These are phyloP conservation scores for Phytopythium mirpurense DNA, from an alignment of 352 stramenopile species.

Conservation along the genomic window DNA sequence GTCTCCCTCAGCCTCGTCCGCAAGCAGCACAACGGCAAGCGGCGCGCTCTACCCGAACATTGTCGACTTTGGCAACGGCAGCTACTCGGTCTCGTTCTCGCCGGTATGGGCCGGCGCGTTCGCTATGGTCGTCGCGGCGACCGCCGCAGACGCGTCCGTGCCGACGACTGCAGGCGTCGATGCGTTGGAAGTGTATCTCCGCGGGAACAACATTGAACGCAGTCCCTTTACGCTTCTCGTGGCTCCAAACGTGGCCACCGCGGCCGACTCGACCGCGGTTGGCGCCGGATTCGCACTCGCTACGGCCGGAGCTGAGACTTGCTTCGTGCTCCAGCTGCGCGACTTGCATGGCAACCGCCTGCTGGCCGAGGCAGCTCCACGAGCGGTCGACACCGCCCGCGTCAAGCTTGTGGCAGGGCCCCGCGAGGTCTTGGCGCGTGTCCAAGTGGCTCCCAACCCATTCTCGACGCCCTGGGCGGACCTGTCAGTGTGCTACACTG, in stretches of 20 bases:
- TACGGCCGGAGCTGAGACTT: slow-evolving; percentile 24
- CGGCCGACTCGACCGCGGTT: slow-evolving; percentile 24
- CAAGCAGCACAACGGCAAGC: slow-evolving; percentile 5
- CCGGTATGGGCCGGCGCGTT: slow-evolving; percentile 32
- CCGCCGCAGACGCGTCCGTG: slow-evolving; percentile 13
- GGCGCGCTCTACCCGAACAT: slow-evolving; percentile 16
- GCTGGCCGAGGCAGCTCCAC: slow-evolving; percentile 6
- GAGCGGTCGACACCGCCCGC: slow-evolving; percentile 2
- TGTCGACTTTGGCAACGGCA: slow-evolving; percentile 29
- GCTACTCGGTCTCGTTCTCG: slow-evolving; percentile 32
- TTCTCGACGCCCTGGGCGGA: slow-evolving; percentile 4
- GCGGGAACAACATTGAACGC: slow-evolving; percentile 27
- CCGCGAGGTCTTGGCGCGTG: slow-evolving; percentile 5
- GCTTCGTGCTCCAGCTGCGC: slow-evolving; percentile 34
- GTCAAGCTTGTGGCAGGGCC: slow-evolving; percentile 11
- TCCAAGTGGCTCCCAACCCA: not conserved
- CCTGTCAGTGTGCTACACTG: slow-evolving; percentile 22
- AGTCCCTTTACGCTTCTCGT: slow-evolving; percentile 46
- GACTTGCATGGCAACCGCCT: slow-evolving; percentile 28
- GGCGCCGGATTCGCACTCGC: slow-evolving; percentile 25
- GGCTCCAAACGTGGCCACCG: slow-evolving; percentile 23
- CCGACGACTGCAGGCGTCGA: slow-evolving; percentile 11
- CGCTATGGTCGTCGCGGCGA: slow-evolving; percentile 34
- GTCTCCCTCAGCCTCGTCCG: not conserved
- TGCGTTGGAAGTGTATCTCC: slow-evolving; percentile 26